phyloP scores from a whole-genome alignment of 768 basidiomycete species.

The Russula virescens region DNA sequence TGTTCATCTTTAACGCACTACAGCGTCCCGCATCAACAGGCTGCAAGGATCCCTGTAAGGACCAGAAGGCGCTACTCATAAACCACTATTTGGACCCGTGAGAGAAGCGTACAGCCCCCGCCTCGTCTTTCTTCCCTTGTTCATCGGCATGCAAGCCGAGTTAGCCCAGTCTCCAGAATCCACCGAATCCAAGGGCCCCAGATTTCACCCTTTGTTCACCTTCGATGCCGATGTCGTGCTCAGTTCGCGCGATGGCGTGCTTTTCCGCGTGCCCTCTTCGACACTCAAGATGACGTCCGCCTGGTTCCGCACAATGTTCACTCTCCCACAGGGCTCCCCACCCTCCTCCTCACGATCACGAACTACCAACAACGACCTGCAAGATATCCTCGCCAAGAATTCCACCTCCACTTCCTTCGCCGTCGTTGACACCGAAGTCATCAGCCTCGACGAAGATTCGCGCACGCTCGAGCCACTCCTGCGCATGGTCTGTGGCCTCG shows the following conservation, averaged over 20 bases:
- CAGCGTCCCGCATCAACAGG: too few relatives aligned
- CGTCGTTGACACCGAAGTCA: constrained; percentile 30
- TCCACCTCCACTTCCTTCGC: not conserved
- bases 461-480: constrained; percentile 50
- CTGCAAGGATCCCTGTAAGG: too few relatives aligned
- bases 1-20: too few relatives aligned
- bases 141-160: constrained; percentile 3
- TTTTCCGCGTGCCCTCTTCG: constrained; percentile 55
- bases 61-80: too few relatives aligned
- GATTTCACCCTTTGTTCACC: constrained; percentile 47
- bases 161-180: not conserved
- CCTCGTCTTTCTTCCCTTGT: not conserved
- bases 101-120: not conserved
- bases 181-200: not conserved
- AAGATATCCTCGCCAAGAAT: not conserved
- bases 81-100: not conserved
- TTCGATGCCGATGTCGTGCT: constrained; percentile 55
- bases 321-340: constrained; percentile 40
- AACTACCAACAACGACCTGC: not conserved
- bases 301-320: constrained; percentile 59
- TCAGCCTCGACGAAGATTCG: constrained; percentile 54
- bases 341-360: not conserved
- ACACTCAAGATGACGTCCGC: constrained; percentile 59
- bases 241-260: constrained; percentile 43
- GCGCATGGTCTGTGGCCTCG: constrained; percentile 56